Conservation (phyloP, 2,329 filamentous ascomycete species). For the Colletotrichum limetticola region DNA sequence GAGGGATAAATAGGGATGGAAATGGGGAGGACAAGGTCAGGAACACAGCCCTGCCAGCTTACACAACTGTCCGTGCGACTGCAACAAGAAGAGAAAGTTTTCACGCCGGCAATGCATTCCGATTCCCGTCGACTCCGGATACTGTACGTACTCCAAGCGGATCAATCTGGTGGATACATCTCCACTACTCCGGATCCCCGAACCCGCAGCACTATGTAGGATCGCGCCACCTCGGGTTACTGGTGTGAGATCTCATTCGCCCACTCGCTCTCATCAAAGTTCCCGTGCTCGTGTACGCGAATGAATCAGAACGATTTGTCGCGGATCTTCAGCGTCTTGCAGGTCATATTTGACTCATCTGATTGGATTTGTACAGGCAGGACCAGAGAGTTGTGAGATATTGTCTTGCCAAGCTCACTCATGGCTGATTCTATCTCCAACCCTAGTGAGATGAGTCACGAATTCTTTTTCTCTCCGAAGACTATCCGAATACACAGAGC, state of each 20-base stretch:
- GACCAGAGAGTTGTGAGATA: neutral
- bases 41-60: neutral
- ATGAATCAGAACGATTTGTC: no score
- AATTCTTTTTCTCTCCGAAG: neutral
- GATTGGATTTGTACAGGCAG: neutral
- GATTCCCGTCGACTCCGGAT: neutral
- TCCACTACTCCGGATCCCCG: neutral
- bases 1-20: neutral
- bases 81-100: slow-evolving; percentile 5
- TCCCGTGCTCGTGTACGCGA: no score
- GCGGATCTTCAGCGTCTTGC: no score
- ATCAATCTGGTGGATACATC: neutral
- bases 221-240: neutral
- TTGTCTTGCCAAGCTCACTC: neutral
- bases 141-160: neutral
- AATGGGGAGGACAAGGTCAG: neutral
- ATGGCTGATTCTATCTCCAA: neutral
- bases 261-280: no score
- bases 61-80: neutral
- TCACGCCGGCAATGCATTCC: neutral
- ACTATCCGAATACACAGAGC: neutral
- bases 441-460: no score
- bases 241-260: neutral
- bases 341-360: neutral
- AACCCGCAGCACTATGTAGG: neutral